Conservation (phyloP, 1,284 basidiomycete genomes). For the Entoloma clypeatum region DNA sequence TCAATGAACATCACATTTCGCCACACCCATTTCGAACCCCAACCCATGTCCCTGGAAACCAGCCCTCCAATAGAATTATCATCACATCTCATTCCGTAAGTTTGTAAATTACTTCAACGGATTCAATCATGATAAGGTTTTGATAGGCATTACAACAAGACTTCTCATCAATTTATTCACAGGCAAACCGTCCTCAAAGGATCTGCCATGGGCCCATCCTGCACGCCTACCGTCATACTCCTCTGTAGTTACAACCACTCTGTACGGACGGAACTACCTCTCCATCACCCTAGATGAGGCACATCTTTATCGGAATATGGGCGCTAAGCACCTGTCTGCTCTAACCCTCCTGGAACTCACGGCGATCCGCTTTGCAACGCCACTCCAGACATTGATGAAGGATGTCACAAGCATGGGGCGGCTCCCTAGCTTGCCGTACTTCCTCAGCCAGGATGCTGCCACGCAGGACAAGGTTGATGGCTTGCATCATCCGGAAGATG, state of each 20-base stretch:
- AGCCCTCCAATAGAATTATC: neutral
- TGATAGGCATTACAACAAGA: constrained; percentile 1
- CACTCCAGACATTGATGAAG: neutral
- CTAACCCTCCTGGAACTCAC: neutral
- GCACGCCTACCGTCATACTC: neutral
- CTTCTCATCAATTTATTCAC: neutral
- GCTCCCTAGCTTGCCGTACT: too few species aligned
- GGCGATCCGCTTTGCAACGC: neutral
- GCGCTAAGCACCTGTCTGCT: neutral
- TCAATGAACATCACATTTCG: too few species aligned
- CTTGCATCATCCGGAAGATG: too few species aligned
- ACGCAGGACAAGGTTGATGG: too few species aligned
- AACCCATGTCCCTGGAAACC: too few species aligned
- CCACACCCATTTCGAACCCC: too few species aligned
- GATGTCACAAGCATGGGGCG: too few species aligned
- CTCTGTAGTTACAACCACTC: neutral
- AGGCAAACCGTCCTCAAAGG: neutral
- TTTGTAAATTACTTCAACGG: too few species aligned
- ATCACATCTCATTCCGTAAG: neutral
- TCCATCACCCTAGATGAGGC: neutral
- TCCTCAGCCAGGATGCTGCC: too few species aligned
- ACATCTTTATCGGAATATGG: neutral
- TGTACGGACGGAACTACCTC: neutral
- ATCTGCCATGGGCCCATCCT: neutral
- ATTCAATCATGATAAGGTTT: neutral